Percentiles rank a stretch among this genome's conserved stretches.
These are phyloP conservation scores for Thelonectria rubi DNA, from an alignment of 2,329 filamentous ascomycete species.

Conservation along the genomic window DNA sequence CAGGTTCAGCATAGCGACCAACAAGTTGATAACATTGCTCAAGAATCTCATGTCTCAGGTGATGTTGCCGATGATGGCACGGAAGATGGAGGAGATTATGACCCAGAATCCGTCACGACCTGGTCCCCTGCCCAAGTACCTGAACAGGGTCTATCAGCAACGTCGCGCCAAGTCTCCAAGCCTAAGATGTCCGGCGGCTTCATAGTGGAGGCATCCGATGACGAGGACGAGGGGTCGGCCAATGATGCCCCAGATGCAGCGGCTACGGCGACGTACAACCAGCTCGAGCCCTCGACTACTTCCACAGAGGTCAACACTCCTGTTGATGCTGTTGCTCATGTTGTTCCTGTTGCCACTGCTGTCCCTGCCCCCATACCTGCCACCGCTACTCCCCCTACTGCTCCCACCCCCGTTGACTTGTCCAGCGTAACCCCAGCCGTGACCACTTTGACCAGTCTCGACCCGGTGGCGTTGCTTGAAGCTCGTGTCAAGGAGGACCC, in stretches of 20 bases:
- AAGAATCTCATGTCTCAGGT: slow-evolving; percentile 58
- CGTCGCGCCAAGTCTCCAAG: slow-evolving; percentile 53
- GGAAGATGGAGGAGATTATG: slow-evolving; percentile 66
- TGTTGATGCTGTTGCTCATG: slow-evolving; percentile 14
- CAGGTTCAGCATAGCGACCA: slow-evolving; percentile 64
- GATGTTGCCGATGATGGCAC: slow-evolving; percentile 58
- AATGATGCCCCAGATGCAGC: slow-evolving; percentile 30
- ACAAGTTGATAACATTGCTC: slow-evolving; percentile 61
- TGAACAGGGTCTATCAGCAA: slow-evolving; percentile 42
- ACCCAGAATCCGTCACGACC: slow-evolving; percentile 64
- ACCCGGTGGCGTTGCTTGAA: slow-evolving; percentile 83
- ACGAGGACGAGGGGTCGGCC: slow-evolving; percentile 57
- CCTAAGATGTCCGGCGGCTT: slow-evolving; percentile 69
- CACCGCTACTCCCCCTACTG: slow-evolving; percentile 32
- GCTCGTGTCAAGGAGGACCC: slow-evolving; percentile 92
- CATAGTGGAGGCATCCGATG: slow-evolving; percentile 67
- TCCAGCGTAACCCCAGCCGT: slow-evolving; percentile 49
- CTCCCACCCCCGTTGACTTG: slow-evolving; percentile 35
- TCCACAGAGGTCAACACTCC: slow-evolving; percentile 38
- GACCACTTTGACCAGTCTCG: slow-evolving; percentile 61
- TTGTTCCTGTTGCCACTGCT: slow-evolving; percentile 18
- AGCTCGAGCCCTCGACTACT: slow-evolving; percentile 29
- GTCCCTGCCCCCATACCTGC: slow-evolving; percentile 23
- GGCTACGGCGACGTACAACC: slow-evolving; percentile 25
- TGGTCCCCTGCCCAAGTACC: slow-evolving; percentile 51